Evolutionary conservation across 2,329 filamentous ascomycete species (phyloP).

Genomic region (Pseudogymnoascus sp.): DNA sequence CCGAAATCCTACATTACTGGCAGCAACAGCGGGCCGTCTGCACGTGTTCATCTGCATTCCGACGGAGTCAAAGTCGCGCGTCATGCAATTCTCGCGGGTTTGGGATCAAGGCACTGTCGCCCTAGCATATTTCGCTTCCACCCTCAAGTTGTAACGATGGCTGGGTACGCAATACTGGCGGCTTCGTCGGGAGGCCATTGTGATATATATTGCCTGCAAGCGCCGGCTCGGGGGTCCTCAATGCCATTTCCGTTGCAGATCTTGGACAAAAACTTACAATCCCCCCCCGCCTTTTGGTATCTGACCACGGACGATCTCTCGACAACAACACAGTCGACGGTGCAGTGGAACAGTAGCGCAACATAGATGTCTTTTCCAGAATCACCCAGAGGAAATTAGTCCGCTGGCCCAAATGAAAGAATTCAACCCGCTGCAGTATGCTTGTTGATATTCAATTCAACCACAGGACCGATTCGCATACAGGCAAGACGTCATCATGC

Average conservation of each 20-base stretch:
- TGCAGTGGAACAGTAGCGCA: not conserved
- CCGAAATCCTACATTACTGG: not conserved
- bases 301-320: not conserved
- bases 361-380: not conserved
- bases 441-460: not conserved
- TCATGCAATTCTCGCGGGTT: not conserved
- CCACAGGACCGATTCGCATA: not conserved
- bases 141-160: constrained; percentile 1
- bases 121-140: not conserved
- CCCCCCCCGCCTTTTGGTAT: not conserved
- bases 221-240: not conserved
- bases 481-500: constrained; percentile 1
- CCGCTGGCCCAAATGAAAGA: not conserved
- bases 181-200: constrained; percentile 5
- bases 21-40: not conserved
- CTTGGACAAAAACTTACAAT: not conserved
- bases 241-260: constrained; percentile 6
- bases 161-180: not conserved
- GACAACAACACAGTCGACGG: not conserved
- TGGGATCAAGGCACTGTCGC: not conserved
- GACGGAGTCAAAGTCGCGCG: not conserved
- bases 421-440: not conserved
- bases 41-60: not conserved
- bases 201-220: constrained; percentile 9
- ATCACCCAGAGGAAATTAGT: not conserved